Base-by-base conservation (phyloP, 257 asterid genomes). In the Solanum chilense region DNA sequence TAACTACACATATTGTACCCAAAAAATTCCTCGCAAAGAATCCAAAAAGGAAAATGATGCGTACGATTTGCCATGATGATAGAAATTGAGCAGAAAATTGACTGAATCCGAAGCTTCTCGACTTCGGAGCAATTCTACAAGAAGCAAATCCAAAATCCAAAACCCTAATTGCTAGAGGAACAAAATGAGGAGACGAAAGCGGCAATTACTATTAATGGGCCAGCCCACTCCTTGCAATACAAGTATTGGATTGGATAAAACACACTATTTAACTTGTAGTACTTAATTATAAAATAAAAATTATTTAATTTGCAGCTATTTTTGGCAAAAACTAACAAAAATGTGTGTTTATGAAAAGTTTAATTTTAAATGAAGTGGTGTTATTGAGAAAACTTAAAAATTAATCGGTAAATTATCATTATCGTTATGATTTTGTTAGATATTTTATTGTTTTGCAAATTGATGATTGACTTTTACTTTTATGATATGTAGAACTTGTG, bases 21-120 rank as follows among this genome's bases (percentile, higher is more conserved):
- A n/a, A 35, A 42, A 84, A 5, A 14, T 7, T 31, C 12, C 25
- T 75, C 31, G 15, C 1, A 10, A 29, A 20, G 4, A 29, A 9
- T 25, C 42, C 33, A 25, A 41, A 5, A 56, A 56, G 23, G 33
- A 9, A 85, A 90, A 52, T 15, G 29, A 15, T 16, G 81, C 87
- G 74, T 47, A 90, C 92, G 44, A 83, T 87, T 87, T 39, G 92
- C 91, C 92, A 90, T 90, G 88, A 83, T 27, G 31, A 47, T 70
- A 74, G 49, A n/a, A 10, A 69, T 14, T 21, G 5, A 5, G 84
- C 16, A n/a, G 44, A 80, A 29, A 80, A 81, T 29, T 29, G 85
- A 31, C 69, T 29, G 45, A 78, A 78, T 47, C 83, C 23, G 35
- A 76, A 41, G 83, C 83, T 39, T 37, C 27, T 74, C 31, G 18